These are phyloP conservation scores for Alternaria longipes DNA, from an alignment of 2,329 filamentous ascomycete genomes.

Conservation along the genomic window DNA sequence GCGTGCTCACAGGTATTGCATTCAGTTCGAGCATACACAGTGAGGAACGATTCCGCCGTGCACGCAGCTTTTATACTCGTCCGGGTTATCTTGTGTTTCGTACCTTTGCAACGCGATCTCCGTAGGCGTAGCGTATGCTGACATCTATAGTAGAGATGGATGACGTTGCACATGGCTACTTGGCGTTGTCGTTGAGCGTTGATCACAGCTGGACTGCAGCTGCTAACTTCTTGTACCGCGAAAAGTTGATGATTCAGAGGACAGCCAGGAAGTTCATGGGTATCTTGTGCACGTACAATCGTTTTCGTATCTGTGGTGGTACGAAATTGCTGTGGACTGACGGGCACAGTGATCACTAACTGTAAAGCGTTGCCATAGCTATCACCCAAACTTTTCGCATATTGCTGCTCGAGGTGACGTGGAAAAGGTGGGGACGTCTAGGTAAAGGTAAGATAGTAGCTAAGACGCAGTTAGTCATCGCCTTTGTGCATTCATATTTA, in stretches of 20 bases:
- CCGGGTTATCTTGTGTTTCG: constrained; percentile 32
- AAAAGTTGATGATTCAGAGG: too few species aligned
- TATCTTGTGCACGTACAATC: too few species aligned
- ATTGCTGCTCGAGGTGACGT: neutral
- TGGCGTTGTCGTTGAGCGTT: too few species aligned
- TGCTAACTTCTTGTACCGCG: too few species aligned
- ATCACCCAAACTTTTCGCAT: neutral
- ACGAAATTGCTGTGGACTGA: neutral
- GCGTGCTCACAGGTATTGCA: constrained; percentile 38
- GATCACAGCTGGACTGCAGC: too few species aligned
- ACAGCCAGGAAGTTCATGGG: too few species aligned
- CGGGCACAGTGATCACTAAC: too few species aligned
- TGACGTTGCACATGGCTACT: constrained; percentile 51
- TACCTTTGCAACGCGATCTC: constrained; percentile 48
- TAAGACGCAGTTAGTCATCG: neutral
- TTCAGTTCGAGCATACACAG: constrained; percentile 17
- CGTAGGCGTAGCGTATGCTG: constrained; percentile 36
- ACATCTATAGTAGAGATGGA: constrained; percentile 45
- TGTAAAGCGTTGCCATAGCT: neutral
- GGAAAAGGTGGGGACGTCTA: constrained; percentile 4
- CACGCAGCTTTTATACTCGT: constrained; percentile 36
- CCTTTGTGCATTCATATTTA: too few species aligned
- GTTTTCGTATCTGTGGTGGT: neutral
- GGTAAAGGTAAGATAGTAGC: constrained; percentile 10
- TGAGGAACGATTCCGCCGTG: constrained; percentile 34